A percentile compares a stretch with the other conserved stretches of the same genome.
Evolutionary conservation across 2,329 filamentous ascomycete genomes (phyloP).

Genomic region (Aspergillus awamori): DNA sequence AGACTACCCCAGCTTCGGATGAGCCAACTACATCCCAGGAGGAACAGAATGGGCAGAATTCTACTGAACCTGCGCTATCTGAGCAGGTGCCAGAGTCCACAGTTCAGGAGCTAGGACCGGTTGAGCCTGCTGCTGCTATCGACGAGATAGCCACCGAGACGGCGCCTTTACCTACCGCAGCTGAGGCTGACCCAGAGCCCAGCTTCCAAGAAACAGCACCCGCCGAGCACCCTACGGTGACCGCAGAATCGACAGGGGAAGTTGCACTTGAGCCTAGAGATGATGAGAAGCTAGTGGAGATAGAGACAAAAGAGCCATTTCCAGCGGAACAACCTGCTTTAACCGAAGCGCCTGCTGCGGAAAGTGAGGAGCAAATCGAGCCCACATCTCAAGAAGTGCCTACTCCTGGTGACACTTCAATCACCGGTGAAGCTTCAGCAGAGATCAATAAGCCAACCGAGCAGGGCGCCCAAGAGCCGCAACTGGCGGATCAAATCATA

Average conservation of each 20-base stretch:
- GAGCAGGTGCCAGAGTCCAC: not conserved
- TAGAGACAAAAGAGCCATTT: not conserved
- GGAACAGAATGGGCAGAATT: not conserved
- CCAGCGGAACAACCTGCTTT: not conserved
- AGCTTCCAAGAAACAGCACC: not conserved
- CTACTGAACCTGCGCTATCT: too few species aligned
- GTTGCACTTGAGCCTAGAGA: not conserved
- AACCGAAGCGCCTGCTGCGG: not conserved
- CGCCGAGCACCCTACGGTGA: not conserved
- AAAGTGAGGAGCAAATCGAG: not conserved
- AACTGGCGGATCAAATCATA: not conserved
- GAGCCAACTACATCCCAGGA: not conserved
- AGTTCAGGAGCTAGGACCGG: not conserved
- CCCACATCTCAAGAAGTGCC: not conserved
- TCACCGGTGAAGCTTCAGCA: not conserved
- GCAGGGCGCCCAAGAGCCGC: not conserved
- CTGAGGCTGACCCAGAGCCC: not conserved
- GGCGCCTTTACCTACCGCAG: not conserved
- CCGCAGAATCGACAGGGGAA: not conserved
- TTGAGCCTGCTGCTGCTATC: not conserved
- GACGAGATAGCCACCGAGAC: not conserved
- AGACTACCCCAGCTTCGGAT: constrained; percentile 13
- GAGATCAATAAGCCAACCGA: not conserved
- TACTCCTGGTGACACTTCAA: not conserved
- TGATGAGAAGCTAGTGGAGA: not conserved